phyloP scores from a whole-genome alignment of 2,329 filamentous ascomycete species.

The Penicillium sp. region DNA sequence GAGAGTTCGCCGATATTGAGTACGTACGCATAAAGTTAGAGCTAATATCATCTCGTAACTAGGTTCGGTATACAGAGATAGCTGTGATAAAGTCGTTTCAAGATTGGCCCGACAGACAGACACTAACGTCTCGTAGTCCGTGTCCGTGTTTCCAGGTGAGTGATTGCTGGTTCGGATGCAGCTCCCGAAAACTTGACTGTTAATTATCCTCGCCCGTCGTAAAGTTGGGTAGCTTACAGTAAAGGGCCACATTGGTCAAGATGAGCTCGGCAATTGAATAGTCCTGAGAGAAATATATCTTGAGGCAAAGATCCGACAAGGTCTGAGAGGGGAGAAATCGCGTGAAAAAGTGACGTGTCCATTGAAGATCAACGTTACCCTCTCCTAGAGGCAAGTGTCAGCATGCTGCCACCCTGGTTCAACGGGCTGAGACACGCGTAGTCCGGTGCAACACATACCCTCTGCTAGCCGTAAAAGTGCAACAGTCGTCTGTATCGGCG shows the following conservation, averaged over 20 bases:
- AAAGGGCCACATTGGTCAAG: conserved; percentile 15
- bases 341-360: neutral
- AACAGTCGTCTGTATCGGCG: neutral
- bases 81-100: conserved; percentile 11
- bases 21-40: conserved; percentile 19
- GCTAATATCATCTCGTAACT: conserved; percentile 19
- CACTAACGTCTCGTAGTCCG: neutral
- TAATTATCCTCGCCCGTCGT: too few species aligned
- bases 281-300: conserved; percentile 19
- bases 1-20: neutral
- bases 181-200: too few species aligned
- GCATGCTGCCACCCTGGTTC: neutral
- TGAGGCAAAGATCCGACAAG: conserved; percentile 17
- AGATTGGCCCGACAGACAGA: conserved; percentile 17
- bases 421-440: neutral
- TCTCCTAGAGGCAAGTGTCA: neutral
- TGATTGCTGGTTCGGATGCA: too few species aligned
- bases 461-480: neutral
- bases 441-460: neutral
- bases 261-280: conserved; percentile 20
- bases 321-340: neutral
- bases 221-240: neutral
- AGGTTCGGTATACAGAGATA: conserved; percentile 14
- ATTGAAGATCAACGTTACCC: neutral
- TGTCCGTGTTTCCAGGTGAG: too few species aligned